A percentile compares a stretch with the other conserved stretches of the same genome.
phyloP scores from a whole-genome alignment of 805 yeast genomes.

The Scheffersomyces stipitis region DNA sequence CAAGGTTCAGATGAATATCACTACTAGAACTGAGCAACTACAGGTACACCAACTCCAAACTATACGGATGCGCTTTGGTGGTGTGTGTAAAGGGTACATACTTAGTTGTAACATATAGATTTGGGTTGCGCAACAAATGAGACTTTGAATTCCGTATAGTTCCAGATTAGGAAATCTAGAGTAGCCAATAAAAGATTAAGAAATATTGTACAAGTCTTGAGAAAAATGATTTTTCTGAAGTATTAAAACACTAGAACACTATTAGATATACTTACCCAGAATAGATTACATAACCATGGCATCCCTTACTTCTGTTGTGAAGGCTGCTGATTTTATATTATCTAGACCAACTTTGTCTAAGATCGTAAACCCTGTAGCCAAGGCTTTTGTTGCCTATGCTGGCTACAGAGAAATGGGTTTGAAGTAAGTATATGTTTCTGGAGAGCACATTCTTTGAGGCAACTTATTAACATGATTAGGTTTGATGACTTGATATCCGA shows the following conservation, averaged over 20 bases:
- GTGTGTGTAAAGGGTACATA: no score
- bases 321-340: slow-evolving; percentile 74
- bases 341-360: slow-evolving; percentile 77
- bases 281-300: no score
- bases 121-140: not conserved
- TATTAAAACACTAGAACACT: no score
- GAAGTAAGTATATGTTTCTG: slow-evolving; percentile 37
- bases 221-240: no score
- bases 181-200: slow-evolving; percentile 26
- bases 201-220: no score
- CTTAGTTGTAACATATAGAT: not conserved
- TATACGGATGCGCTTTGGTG: no score
- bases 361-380: slow-evolving; percentile 77
- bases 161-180: slow-evolving; percentile 25
- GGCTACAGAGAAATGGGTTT: slow-evolving; percentile 97
- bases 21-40: slow-evolving; percentile 45
- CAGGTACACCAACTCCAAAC: no score
- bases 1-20: slow-evolving; percentile 62
- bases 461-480: slow-evolving; percentile 31
- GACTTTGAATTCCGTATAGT: slow-evolving; percentile 3
- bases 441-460: slow-evolving; percentile 10
- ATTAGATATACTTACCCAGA: no score
- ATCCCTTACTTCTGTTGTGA: slow-evolving; percentile 67
- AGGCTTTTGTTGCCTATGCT: slow-evolving; percentile 66
- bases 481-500: slow-evolving; percentile 86